Base-by-base conservation (phyloP, 352 stramenopile genomes). In the Phytophthora vignae region DNA sequence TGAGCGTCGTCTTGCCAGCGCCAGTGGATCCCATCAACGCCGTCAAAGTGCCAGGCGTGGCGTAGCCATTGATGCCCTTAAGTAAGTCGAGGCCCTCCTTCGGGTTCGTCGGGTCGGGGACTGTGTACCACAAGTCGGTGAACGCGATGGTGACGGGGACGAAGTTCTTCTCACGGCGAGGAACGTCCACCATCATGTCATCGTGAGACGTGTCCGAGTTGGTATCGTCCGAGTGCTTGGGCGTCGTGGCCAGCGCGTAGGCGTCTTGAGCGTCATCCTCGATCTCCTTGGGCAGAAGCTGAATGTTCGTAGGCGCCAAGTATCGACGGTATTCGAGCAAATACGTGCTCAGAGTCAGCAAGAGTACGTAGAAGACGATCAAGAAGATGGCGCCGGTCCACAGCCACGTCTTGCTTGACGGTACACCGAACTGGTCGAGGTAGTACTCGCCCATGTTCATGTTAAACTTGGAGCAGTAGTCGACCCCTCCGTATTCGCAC, bases 11-110 rank as follows among this genome's bases (percentile, higher is more conserved):
- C 42, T 94, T 80, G 21, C 94, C 74, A 5, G 93, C 88, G 54
- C 85, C 84, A 14, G 64, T 77, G 4, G 71, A 76, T 12, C 82
- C 80, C 55, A 98, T 92, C 8, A 98, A 85, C 74, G 98, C 92
- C 60, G 96, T 90, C 15, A 98, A 76, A 1, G 93, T 98, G 10
- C 92, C 96, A 11, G 77, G 80, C 4, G 44, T 31, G 1, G 75
- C 69, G n/a, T 68, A 71, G 1, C 78, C 82, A 10, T 48, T 78
- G 56, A 90, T 96, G 66, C 36, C 62, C 14, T 69, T 69, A 14
- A 69, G 44, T 31, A 69, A 69, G 44, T 63, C 62, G 9, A 64
- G 62, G 93, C 62, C 53, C 89, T 76, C 60, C 42, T 82, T 76
- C 21, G 56, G 52, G 48, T 78, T 72, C 19, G 29, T 68, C 25